Evolutionary conservation across 192 early-diverging fungal genomes (phyloP), one percentile per base, ranked within the genome.

Genomic region (Diversispora eburnea): DNA sequence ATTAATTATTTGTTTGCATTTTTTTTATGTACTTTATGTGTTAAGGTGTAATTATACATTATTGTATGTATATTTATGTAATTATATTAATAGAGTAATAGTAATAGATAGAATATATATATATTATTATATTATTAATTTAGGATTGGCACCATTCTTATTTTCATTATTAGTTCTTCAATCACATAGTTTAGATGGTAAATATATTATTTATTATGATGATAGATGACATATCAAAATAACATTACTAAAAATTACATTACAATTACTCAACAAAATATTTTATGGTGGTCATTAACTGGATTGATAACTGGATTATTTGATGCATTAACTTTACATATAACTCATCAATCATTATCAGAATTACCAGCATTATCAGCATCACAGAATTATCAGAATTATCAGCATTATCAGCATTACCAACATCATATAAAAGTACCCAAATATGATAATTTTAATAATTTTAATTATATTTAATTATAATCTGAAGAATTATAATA

Each of bases 251-350:
- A 78, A 81, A 63, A 78, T 83, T 2, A 75, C 70, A 0, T 56
- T 83, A n/a, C 85, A 84, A 69, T 47, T 84, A 48, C 78, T 8
- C 76, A 72, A 6, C 83, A 83, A 73, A 86, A 82, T 39, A 81
- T 84, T 70, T 69, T 86, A 12, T 86, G 85, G 85, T 86, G 85
- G 85, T 82, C 85, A 49, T 67, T 82, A 22, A 71, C 83, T 39
- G 83, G 85, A 15, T 64, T 84, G 33, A n/a, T 80, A 12, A 77
- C 81, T 22, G 85, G 85, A 4, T 77, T 80, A 42, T 66, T 86
- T 39, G 79, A 75, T 9, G 71, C 78, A 0, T 10, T 86, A 19
- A 6, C 69, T 12, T 76, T 84, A 46, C 80, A 77, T 39, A n/a
- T 39, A 60, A 60, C 7, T 25, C 58, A 60, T 12, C 12, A 33